These are phyloP conservation scores for Theileria luwenshuni DNA, from an alignment of 169 alveolate genomes.

Conservation along the genomic window DNA sequence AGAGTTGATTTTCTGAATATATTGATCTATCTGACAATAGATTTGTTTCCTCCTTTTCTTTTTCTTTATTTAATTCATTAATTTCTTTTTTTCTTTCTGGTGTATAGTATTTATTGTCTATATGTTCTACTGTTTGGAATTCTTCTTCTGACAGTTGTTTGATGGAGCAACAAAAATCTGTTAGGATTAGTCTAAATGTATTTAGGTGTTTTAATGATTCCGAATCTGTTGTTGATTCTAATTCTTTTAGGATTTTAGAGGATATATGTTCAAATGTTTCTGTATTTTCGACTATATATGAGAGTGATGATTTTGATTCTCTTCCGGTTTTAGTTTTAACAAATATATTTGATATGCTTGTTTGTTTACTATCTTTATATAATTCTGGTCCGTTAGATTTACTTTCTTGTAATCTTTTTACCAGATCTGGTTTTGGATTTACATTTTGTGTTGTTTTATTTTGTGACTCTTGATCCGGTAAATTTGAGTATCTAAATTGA, in stretches of 20 bases:
- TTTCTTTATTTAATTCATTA: too few species aligned
- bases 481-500: too few species aligned
- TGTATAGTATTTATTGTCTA: background rate
- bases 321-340: slow-evolving; percentile 68
- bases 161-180: slow-evolving; percentile 33
- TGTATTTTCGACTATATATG: slow-evolving; percentile 74
- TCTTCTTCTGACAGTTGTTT: slow-evolving; percentile 68
- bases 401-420: background rate
- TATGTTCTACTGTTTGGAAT: slow-evolving; percentile 47
- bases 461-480: slow-evolving; percentile 26
- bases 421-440: background rate
- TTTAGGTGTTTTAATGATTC: slow-evolving; percentile 62
- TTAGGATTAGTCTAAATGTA: slow-evolving; percentile 37
- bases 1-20: background rate
- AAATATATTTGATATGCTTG: slow-evolving; percentile 65
- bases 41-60: slow-evolving; percentile 7
- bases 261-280: slow-evolving; percentile 70
- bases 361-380: background rate
- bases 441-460: background rate
- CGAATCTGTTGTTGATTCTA: slow-evolving; percentile 55
- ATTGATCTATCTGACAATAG: background rate
- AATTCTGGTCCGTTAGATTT: background rate
- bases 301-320: slow-evolving; percentile 72
- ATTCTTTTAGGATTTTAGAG: slow-evolving; percentile 60
- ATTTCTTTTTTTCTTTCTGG: slow-evolving; percentile 34